These are phyloP conservation scores for Echinosphaeria canescens DNA, from an alignment of 2,329 filamentous ascomycete species.

Conservation along the genomic window DNA sequence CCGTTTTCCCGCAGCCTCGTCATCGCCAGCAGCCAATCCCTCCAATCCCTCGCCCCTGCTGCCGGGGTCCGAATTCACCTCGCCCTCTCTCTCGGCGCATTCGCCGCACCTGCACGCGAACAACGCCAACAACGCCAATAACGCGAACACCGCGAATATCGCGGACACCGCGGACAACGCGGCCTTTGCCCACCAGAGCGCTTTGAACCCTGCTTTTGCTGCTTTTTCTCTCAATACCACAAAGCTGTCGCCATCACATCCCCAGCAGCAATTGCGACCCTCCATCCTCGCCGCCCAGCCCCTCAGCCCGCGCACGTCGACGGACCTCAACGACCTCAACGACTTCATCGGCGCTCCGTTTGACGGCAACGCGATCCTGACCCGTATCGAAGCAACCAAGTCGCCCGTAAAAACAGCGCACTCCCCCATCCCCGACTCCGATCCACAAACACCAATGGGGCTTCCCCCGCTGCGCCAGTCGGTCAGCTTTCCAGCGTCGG, in stretches of 20 bases:
- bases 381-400: conserved; percentile 32
- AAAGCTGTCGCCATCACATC: too few species aligned
- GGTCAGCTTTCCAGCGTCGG: conserved; percentile 36
- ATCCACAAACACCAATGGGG: too few species aligned
- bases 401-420: conserved; percentile 12
- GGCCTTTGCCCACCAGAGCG: too few species aligned
- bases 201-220: too few species aligned
- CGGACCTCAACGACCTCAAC: too few species aligned
- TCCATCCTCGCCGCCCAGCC: conserved; percentile 9
- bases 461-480: conserved; percentile 39
- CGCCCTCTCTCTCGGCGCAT: conserved; percentile 4
- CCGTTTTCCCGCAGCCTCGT: conserved; percentile 15
- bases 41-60: conserved; percentile 20
- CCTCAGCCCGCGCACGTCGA: conserved; percentile 22
- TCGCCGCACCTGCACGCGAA: conserved; percentile 8
- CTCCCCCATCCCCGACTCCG: conserved; percentile 27
- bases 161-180: too few species aligned
- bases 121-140: conserved; percentile 7
- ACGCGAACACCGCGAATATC: conserved; percentile 1
- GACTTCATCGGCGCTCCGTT: conserved; percentile 45
- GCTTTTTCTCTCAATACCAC: too few species aligned
- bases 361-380: conserved; percentile 38
- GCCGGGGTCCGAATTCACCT: conserved; percentile 19
- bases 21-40: too few species aligned
- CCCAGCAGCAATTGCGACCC: too few species aligned